Evolutionary conservation across 106 monocot genomes (phyloP).

Genomic region (Dendrobium officinale): DNA sequence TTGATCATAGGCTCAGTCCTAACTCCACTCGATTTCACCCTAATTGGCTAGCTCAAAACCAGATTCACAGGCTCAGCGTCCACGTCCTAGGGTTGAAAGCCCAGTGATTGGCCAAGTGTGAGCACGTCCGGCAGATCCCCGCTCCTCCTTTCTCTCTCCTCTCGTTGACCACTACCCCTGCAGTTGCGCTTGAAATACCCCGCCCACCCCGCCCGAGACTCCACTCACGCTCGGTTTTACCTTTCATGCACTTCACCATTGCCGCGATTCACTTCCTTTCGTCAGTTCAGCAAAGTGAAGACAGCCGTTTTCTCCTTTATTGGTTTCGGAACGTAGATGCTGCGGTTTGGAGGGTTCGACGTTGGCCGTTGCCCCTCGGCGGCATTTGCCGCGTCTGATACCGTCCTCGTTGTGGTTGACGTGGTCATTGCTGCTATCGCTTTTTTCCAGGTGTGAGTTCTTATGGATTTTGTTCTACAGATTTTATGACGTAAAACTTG

Average conservation of each 20-base stretch:
- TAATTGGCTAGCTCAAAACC: too few relatives aligned
- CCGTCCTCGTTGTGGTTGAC: conserved; percentile 41
- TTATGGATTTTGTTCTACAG: background rate
- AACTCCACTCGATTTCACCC: too few relatives aligned
- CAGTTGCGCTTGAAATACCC: too few relatives aligned
- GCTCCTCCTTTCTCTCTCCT: background rate
- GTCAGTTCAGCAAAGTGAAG: background rate
- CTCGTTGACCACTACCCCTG: background rate
- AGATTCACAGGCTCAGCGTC: too few relatives aligned
- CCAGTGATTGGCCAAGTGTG: background rate
- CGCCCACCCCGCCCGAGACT: background rate
- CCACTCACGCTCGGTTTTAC: background rate
- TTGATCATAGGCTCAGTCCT: too few relatives aligned
- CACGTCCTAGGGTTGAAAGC: background rate
- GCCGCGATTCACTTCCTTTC: background rate
- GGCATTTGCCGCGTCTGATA: conserved; percentile 20
- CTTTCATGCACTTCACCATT: background rate
- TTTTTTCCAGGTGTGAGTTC: conserved; percentile 47
- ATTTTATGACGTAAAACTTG: background rate
- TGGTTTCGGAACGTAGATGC: background rate
- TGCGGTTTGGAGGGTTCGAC: background rate
- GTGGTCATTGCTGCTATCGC: conserved; percentile 46
- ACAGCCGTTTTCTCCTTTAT: background rate
- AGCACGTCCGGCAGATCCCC: background rate
- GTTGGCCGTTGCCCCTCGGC: conserved; percentile 32